These are phyloP conservation scores for Trypanosoma melophagium DNA, from an alignment of 208 protist species.

Conservation along the genomic window DNA sequence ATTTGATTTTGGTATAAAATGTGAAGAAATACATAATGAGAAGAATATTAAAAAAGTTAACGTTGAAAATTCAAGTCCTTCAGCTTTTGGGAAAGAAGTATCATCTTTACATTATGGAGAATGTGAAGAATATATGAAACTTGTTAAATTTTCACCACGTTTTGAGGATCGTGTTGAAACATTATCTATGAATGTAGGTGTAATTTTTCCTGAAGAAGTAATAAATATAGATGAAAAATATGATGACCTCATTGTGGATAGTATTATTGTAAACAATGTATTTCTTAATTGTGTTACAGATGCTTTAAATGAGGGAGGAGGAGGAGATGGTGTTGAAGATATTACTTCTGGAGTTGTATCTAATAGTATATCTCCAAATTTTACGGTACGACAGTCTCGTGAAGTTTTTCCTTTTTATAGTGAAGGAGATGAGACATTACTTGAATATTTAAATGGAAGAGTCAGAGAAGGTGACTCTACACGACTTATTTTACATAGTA, in stretches of 20 bases:
- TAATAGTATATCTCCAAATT: neutral
- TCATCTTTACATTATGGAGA: neutral
- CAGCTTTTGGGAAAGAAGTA: neutral
- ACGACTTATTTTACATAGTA: conserved; percentile 26
- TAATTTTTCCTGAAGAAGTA: conserved; percentile 26
- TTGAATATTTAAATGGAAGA: conserved; percentile 19
- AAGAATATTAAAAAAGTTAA: neutral
- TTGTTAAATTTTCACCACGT: conserved; percentile 7
- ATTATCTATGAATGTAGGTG: conserved; percentile 35
- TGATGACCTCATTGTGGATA: conserved; percentile 26
- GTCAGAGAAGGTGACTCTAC: conserved; percentile 19
- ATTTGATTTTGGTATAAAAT: conserved; percentile 24
- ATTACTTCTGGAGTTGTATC: neutral
- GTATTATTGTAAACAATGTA: conserved; percentile 30
- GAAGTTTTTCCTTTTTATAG: conserved; percentile 30
- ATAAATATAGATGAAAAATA: conserved; percentile 13
- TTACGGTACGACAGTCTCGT: conserved; percentile 15
- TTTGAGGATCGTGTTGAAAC: conserved; percentile 15
- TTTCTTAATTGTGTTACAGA: conserved; percentile 19
- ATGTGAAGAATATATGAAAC: conserved; percentile 14
- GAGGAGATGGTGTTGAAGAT: neutral
- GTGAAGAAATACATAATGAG: too few species aligned
- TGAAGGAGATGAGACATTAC: conserved; percentile 29
- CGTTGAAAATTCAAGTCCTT: neutral
- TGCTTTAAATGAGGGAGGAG: neutral